phyloP scores from a whole-genome alignment of 805 yeast genomes.

The Priceomyces haplophilus region DNA sequence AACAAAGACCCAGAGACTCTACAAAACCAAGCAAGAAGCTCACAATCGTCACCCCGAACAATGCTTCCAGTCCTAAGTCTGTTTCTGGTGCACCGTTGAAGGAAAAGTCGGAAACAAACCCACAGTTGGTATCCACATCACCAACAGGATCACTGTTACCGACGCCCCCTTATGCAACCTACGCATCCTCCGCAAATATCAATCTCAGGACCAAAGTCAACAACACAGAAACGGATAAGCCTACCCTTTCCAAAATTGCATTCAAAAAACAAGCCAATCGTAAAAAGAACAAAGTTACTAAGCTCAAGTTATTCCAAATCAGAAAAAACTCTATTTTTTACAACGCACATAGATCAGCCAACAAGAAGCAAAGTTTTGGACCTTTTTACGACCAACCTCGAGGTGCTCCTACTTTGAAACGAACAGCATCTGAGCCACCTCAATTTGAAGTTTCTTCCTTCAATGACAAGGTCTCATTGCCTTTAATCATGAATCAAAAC shows the following conservation, averaged over 20 bases:
- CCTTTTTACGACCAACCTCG: not conserved
- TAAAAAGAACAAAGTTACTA: constrained; percentile 9
- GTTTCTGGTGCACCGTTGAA: not conserved
- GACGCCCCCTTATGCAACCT: constrained; percentile 13
- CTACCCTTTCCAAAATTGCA: constrained; percentile 23
- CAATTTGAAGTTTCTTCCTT: not conserved
- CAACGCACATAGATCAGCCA: constrained; percentile 10
- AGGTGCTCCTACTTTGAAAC: not conserved
- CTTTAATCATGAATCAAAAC: constrained; percentile 1
- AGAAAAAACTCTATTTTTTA: constrained; percentile 35
- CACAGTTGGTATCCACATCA: constrained; percentile 2
- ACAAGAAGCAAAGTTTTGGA: constrained; percentile 3
- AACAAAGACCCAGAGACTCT: constrained; percentile 7
- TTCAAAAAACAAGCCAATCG: constrained; percentile 13
- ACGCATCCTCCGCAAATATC: constrained; percentile 21
- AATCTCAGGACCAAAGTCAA: constrained; percentile 18
- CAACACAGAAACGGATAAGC: constrained; percentile 7
- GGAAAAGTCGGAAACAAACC: constrained; percentile 2
- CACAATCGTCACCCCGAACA: not conserved
- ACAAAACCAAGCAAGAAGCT: not conserved
- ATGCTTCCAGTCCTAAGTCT: not conserved
- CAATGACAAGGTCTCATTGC: not conserved
- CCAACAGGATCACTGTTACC: constrained; percentile 10
- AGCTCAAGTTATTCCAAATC: constrained; percentile 37
- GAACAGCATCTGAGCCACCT: constrained; percentile 4